Percentiles rank a stretch among this genome's conserved stretches.
These are phyloP conservation scores for Fusarium pseudocircinatum DNA, from an alignment of 2,329 filamentous ascomycete genomes.

Conservation along the genomic window DNA sequence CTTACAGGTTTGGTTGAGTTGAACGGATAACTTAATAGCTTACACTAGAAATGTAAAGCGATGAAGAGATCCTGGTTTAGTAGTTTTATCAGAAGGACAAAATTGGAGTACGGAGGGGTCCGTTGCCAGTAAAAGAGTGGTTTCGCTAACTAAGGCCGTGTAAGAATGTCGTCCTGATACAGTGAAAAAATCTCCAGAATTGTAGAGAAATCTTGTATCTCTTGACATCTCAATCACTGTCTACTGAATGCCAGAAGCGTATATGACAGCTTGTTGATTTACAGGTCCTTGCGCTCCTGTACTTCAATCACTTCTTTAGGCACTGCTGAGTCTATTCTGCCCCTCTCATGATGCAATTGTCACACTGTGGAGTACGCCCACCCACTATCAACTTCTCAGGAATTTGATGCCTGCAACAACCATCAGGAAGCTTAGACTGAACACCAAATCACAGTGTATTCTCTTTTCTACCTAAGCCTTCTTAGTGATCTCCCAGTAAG, in stretches of 20 bases:
- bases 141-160: constrained; percentile 9
- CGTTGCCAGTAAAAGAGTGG: neutral
- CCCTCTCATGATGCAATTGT: neutral
- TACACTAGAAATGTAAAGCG: neutral
- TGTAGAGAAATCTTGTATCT: neutral
- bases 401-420: neutral
- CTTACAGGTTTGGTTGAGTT: neutral
- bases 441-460: neutral
- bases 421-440: neutral
- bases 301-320: neutral
- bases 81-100: constrained; percentile 1
- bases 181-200: neutral
- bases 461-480: neutral
- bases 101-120: constrained; percentile 27
- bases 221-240: neutral
- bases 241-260: neutral
- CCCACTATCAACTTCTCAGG: neutral
- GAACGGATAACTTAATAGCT: neutral
- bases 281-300: neutral
- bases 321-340: neutral
- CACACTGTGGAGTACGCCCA: neutral
- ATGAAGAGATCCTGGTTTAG: constrained; percentile 3
- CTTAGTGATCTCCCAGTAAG: neutral
- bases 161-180: neutral
- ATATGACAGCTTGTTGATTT: neutral